Base-by-base conservation (phyloP, 805 yeast species). In the Candida montana region DNA sequence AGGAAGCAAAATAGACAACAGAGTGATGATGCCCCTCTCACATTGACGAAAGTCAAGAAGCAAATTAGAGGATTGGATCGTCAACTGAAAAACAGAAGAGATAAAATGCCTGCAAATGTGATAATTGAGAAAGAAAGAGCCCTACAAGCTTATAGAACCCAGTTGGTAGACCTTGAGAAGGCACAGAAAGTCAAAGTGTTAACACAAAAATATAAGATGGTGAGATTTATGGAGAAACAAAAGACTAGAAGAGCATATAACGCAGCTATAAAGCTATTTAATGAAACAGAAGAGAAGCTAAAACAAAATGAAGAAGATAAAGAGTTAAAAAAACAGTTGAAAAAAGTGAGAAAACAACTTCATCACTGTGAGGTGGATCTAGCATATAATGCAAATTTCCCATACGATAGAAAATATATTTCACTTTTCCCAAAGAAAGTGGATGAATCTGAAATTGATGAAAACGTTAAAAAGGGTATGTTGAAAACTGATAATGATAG, bases 1-100 rank as follows among this genome's bases (percentile, higher is more conserved):
- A 27, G 16, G 19, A 40, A 16, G 10, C 26, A 31, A 29, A 34
- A 20, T 5, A 36, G 29, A 10, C 26, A 31, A 29, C 29, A 15
- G 13, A 36, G 29, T 4, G 27, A 19, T 11, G 23, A 36, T 12
- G 20, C 18, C n/a, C 33, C 38, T 7, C 28, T 33, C 2, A 23
- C 40, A 3, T 32, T 35, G 12, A 57, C 84, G 31, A 83, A 81
- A 53, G 73, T 88, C 48, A 86, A 80, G 62, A 88, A 83, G 69
- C 84, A 83, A 64, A 85, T 91, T 48, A 78, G 98, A 66, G 96
- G 91, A 59, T 70, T 88, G 30, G 82, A 83, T 53, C 73, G 97
- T 52, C 65, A 85, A 16, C 66, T 91, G 45, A 55, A 53, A 16
- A 70, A 69, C 42, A 69, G 68, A 52, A 75, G 71, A 52, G 81